A percentile compares a stretch with the other conserved stretches of the same genome.
phyloP scores from a whole-genome alignment of 1,284 basidiomycete species.

The Cutaneotrichosporon spelunceum region DNA sequence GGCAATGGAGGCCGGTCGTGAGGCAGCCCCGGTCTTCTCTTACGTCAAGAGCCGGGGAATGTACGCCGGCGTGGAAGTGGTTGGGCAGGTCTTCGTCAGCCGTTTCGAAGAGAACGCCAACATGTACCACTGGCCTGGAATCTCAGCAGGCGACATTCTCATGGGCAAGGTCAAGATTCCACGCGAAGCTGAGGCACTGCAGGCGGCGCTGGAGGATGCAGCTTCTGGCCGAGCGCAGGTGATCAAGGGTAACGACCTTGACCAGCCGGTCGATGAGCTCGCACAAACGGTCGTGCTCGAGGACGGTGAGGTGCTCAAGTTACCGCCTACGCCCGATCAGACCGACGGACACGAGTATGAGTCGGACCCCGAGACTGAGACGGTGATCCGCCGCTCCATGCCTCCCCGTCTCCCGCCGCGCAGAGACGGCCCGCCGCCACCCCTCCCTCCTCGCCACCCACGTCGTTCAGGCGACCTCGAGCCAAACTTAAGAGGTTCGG shows the following conservation, averaged over 20 bases:
- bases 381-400: conserved; percentile 25
- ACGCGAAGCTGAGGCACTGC: conserved; percentile 50
- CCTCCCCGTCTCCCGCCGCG: conserved; percentile 35
- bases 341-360: conserved; percentile 46
- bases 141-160: conserved; percentile 53
- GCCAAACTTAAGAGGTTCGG: background rate
- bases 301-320: conserved; percentile 52
- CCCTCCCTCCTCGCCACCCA: conserved; percentile 3
- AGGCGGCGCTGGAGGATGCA: conserved; percentile 55
- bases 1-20: conserved; percentile 53
- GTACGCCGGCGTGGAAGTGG: conserved; percentile 54
- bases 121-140: conserved; percentile 52
- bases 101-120: conserved; percentile 50
- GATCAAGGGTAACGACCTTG: conserved; percentile 43
- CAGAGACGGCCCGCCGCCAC: conserved; percentile 1
- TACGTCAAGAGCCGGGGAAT: conserved; percentile 52
- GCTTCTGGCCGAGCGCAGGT: conserved; percentile 55
- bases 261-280: conserved; percentile 33
- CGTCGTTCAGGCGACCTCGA: background rate
- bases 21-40: conserved; percentile 51
- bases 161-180: conserved; percentile 53
- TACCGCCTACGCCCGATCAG: conserved; percentile 53
- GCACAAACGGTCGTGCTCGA: conserved; percentile 24
- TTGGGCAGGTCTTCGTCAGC: conserved; percentile 54
- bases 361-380: conserved; percentile 42